phyloP scores from a whole-genome alignment of 345 rosid genomes.

The Euphorbia pulcherrima region DNA sequence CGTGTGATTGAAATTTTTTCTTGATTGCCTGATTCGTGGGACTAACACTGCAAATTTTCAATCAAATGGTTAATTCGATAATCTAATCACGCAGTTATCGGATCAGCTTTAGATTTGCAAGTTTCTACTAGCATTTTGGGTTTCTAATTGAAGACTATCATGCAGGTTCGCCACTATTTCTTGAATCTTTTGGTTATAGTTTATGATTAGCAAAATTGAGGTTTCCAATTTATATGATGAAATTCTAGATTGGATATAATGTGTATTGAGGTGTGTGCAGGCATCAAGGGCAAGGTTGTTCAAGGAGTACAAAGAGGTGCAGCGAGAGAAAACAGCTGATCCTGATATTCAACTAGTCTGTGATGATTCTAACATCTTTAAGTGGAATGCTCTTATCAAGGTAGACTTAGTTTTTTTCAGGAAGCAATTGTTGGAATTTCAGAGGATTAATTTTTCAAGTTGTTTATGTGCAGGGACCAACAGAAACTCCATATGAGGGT shows the following conservation, averaged over 20 bases:
- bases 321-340: constrained; percentile 85
- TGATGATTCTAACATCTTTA: constrained; percentile 92
- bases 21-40: constrained; percentile 2
- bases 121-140: background rate
- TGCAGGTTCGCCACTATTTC: constrained; percentile 8
- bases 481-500: constrained; percentile 96
- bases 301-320: constrained; percentile 97
- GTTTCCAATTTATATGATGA: background rate
- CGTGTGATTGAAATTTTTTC: background rate
- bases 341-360: constrained; percentile 91
- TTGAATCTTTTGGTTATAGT: background rate
- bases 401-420: constrained; percentile 28
- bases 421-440: background rate
- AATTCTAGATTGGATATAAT: background rate
- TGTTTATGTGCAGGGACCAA: constrained; percentile 61
- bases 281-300: constrained; percentile 91
- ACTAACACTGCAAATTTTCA: too few relatives aligned
- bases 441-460: constrained; percentile 14
- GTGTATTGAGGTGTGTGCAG: constrained; percentile 30
- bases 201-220: background rate
- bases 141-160: background rate
- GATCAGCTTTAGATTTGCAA: background rate
- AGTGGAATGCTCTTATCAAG: constrained; percentile 98
- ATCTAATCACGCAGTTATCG: background rate
- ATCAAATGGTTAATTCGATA: background rate